Percentiles rank a stretch among this genome's conserved stretches.
Evolutionary conservation across 345 rosid genomes (phyloP).

Genomic region (Conringia planisiliqua): DNA sequence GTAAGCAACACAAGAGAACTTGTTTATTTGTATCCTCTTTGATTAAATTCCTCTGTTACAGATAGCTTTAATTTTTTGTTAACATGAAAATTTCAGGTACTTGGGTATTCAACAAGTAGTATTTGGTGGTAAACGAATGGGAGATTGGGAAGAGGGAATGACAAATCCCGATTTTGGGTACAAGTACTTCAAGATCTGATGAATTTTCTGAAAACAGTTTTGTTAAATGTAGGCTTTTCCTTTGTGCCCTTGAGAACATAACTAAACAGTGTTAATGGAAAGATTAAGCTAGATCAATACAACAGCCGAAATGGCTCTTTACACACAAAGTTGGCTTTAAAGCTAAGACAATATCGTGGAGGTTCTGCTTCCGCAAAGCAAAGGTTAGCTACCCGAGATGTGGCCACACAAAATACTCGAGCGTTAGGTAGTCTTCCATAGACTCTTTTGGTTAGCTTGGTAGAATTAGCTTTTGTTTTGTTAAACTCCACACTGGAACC

Average conservation of each 20-base stretch:
- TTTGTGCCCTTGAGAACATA: slow-evolving; percentile 7
- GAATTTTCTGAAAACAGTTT: slow-evolving; percentile 28
- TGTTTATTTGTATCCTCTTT: neutral
- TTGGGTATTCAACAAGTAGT: slow-evolving; percentile 81
- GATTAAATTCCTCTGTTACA: neutral
- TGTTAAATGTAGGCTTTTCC: slow-evolving; percentile 7
- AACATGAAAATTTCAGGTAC: slow-evolving; percentile 45
- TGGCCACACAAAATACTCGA: slow-evolving; percentile 1
- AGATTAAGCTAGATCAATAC: slow-evolving; percentile 16
- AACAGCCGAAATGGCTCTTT: slow-evolving; percentile 35
- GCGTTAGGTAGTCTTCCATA: slow-evolving; percentile 23
- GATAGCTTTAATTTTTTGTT: neutral
- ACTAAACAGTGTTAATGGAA: slow-evolving; percentile 1
- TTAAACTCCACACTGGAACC: slow-evolving; percentile 3
- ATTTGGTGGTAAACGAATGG: slow-evolving; percentile 74
- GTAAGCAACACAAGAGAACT: slow-evolving; percentile 38
- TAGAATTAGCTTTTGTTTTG: slow-evolving; percentile 24
- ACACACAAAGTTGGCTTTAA: slow-evolving; percentile 29
- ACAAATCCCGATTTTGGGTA: slow-evolving; percentile 69
- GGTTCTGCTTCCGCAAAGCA: neutral
- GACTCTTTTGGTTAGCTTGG: slow-evolving; percentile 30
- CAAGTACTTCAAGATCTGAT: slow-evolving; percentile 78
- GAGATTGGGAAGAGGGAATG: slow-evolving; percentile 98
- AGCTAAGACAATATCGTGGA: neutral
- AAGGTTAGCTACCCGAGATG: neutral